Conservation (phyloP, 495 filamentous ascomycete genomes). For the Aspergillus incahuasiensis region DNA sequence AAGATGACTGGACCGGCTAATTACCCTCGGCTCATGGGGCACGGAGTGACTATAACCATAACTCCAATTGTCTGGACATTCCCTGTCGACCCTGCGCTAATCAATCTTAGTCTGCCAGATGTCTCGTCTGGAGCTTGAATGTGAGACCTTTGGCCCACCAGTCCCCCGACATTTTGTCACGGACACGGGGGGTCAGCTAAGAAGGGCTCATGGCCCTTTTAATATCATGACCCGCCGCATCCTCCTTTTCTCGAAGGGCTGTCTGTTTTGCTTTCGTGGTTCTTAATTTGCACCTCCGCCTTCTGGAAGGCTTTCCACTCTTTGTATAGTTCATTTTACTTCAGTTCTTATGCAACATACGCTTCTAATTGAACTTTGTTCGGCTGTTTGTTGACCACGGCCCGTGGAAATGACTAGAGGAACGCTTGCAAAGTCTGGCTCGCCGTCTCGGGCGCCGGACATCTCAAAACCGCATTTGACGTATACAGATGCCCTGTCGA, state of each 20-base stretch:
- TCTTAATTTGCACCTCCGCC: conserved; percentile 26
- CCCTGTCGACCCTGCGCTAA: conserved; percentile 10
- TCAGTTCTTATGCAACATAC: conserved; percentile 10
- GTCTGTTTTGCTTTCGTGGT: conserved; percentile 14
- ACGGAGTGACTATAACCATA: conserved; percentile 3
- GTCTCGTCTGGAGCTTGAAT: conserved; percentile 28
- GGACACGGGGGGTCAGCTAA: not conserved
- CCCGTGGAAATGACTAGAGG: conserved; percentile 25
- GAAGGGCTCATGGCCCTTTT: conserved; percentile 3
- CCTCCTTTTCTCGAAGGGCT: conserved; percentile 10
- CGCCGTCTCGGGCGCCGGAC: conserved; percentile 17
- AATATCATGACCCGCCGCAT: conserved; percentile 12
- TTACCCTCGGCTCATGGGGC: not conserved
- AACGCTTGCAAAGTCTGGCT: conserved; percentile 30
- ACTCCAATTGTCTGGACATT: conserved; percentile 9
- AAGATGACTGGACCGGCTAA: conserved; percentile 2
- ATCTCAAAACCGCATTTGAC: conserved; percentile 35
- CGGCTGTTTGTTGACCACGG: not conserved
- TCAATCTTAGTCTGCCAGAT: conserved; percentile 13
- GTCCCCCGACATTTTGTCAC: conserved; percentile 5
- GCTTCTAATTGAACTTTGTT: not conserved
- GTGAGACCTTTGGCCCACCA: conserved; percentile 17
- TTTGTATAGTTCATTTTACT: conserved; percentile 23
- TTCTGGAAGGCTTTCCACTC: conserved; percentile 51
- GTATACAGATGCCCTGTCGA: conserved; percentile 31